These are phyloP conservation scores for Leavenworthia alabamica DNA, from an alignment of 345 rosid species.

Conservation along the genomic window DNA sequence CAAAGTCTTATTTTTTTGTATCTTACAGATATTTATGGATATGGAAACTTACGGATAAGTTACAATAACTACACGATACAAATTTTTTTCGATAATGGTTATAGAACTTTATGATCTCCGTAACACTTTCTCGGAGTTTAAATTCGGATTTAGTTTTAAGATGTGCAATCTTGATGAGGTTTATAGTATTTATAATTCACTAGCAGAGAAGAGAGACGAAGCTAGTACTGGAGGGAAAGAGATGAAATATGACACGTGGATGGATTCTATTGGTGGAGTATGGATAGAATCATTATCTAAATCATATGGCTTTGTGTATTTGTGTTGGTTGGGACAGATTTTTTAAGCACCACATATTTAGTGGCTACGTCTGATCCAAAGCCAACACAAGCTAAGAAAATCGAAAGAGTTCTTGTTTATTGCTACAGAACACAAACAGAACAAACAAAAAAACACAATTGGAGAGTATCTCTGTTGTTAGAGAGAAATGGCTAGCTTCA, in stretches of 20 bases:
- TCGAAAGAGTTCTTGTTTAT: not conserved
- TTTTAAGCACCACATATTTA: slow-evolving; percentile 20
- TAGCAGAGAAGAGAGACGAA: slow-evolving; percentile 17
- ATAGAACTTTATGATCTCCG: too few relatives aligned
- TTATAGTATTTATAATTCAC: not conserved
- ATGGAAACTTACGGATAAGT: too few relatives aligned
- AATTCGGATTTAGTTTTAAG: not conserved
- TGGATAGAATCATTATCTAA: slow-evolving; percentile 58
- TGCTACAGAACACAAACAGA: slow-evolving; percentile 3
- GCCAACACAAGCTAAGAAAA: slow-evolving; percentile 17
- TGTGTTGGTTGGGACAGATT: slow-evolving; percentile 15
- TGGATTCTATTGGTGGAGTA: slow-evolving; percentile 36
- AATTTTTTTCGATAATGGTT: too few relatives aligned
- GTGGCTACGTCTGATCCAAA: slow-evolving; percentile 11
- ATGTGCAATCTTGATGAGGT: not conserved
- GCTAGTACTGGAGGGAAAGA: slow-evolving; percentile 31
- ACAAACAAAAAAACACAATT: not conserved
- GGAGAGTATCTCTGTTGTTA: not conserved
- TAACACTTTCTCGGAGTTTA: not conserved
- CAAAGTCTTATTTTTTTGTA: too few relatives aligned
- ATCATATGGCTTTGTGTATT: slow-evolving; percentile 33
- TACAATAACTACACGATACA: too few relatives aligned
- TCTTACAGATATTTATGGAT: too few relatives aligned
- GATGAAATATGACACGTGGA: slow-evolving; percentile 62
- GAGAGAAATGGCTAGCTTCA: slow-evolving; percentile 33